phyloP scores from a whole-genome alignment of 257 asterid genomes.

The Verbena officinalis region DNA sequence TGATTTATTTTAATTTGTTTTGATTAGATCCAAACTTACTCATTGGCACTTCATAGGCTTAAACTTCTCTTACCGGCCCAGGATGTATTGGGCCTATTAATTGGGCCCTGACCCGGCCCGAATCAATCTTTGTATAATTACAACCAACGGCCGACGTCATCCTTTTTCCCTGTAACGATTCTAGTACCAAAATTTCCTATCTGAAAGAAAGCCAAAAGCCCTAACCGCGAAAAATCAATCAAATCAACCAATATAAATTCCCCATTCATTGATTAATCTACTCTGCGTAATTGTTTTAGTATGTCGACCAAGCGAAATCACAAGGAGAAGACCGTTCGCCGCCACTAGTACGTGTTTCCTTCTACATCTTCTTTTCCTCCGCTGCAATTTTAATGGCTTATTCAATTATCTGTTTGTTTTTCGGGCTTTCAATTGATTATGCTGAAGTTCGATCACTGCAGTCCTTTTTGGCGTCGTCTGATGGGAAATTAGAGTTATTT shows the following conservation, averaged over 20 bases:
- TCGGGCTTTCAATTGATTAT: not conserved
- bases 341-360: constrained; percentile 40
- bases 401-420: not conserved
- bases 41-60: too few relatives aligned
- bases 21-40: too few relatives aligned
- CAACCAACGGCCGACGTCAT: not conserved
- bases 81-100: too few relatives aligned
- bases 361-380: not conserved
- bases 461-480: too few relatives aligned
- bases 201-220: constrained; percentile 33
- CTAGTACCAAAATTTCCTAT: constrained; percentile 18
- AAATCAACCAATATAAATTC: not conserved
- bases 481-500: too few relatives aligned
- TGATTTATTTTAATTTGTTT: too few relatives aligned
- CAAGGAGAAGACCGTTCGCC: constrained; percentile 55
- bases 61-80: too few relatives aligned
- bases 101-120: too few relatives aligned
- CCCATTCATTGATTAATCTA: constrained; percentile 1
- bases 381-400: constrained; percentile 2
- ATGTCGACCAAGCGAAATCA: constrained; percentile 57
- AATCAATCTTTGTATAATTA: too few relatives aligned
- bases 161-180: not conserved
- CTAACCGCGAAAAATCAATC: constrained; percentile 31
- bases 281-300: not conserved
- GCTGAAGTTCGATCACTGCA: not conserved